Evolutionary conservation across 192 early-diverging fungal species (phyloP), one percentile per base, ranked within the genome.

Genomic region (Hyaloraphidium curvatum): DNA sequence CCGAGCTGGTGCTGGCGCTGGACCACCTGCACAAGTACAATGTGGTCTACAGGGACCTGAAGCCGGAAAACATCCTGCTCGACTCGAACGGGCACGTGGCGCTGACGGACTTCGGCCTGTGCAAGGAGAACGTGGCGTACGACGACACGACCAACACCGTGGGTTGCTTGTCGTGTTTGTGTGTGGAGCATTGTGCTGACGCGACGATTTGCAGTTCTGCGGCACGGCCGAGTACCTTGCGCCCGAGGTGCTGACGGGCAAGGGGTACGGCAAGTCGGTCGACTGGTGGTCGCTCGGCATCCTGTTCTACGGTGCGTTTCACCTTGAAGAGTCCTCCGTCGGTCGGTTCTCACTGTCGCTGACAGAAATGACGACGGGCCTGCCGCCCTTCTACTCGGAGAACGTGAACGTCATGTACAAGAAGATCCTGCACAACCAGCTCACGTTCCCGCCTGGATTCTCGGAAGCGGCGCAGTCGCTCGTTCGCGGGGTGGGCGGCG

Each of bases 141-240:
- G 70, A 77, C 40, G 61, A 61, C 22, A 62, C 51, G 1, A 74
- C 72, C 3, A 72, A 73, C 56, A 74, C 72, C 2, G n/a, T n/a
- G n/a, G n/a, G n/a, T n/a, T n/a, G n/a, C n/a, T n/a, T n/a, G n/a
- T n/a, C n/a, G n/a, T 73, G 71, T 48, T 48, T 14, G 43, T 48
- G 52, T 66, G 67, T 52, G 65, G 19, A 48, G 7, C 17, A 9
- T 48, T 19, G 43, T 48, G 7, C n/a, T 21, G 43, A 25, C 48
- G 13, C 53, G 52, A 68, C 72, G 30, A 60, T 68, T 55, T 55
- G 60, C 30, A 59, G 23, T 91, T 89, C 61, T 90, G 87, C 61
- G 89, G 87, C 31, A 94, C 86, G 11, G 79, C 84, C 1, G 78
- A 82, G 52, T 90, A 90, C 58, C 72, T 94, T 51, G 92, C 92